These are phyloP conservation scores for Cicer cuneatum DNA, from an alignment of 306 rosid species.

Conservation along the genomic window DNA sequence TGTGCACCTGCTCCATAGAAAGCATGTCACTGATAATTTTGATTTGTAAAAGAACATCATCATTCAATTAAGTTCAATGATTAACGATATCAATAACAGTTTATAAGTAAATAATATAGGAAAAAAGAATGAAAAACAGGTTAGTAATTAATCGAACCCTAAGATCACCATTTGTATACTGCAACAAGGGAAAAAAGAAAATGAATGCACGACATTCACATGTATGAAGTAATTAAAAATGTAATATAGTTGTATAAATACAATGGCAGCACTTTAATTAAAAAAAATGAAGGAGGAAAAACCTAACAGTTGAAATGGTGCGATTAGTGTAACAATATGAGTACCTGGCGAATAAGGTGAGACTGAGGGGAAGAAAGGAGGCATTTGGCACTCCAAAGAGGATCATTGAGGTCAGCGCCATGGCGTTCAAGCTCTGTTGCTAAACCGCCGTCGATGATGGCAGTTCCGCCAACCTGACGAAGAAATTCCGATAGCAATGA, in stretches of 20 bases:
- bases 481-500: slow-evolving; percentile 51
- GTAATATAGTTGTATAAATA: background rate
- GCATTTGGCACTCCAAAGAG: slow-evolving; percentile 71
- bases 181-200: background rate
- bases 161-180: slow-evolving; percentile 14
- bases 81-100: slow-evolving; percentile 13
- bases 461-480: slow-evolving; percentile 50
- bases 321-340: background rate
- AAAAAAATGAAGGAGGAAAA: too few species aligned
- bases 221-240: background rate
- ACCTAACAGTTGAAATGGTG: slow-evolving; percentile 1
- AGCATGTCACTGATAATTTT: background rate
- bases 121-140: background rate
- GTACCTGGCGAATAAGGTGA: slow-evolving; percentile 61
- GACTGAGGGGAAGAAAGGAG: slow-evolving; percentile 48
- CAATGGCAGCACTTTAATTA: background rate
- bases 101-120: background rate
- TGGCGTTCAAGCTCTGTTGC: slow-evolving; percentile 67
- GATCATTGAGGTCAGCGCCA: slow-evolving; percentile 66
- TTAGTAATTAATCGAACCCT: background rate
- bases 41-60: background rate
- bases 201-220: background rate
- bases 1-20: slow-evolving; percentile 59
- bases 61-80: background rate
- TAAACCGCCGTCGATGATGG: slow-evolving; percentile 60